These are phyloP conservation scores for Cercospora sesami DNA, from an alignment of 2,329 filamentous ascomycete species.

Conservation along the genomic window DNA sequence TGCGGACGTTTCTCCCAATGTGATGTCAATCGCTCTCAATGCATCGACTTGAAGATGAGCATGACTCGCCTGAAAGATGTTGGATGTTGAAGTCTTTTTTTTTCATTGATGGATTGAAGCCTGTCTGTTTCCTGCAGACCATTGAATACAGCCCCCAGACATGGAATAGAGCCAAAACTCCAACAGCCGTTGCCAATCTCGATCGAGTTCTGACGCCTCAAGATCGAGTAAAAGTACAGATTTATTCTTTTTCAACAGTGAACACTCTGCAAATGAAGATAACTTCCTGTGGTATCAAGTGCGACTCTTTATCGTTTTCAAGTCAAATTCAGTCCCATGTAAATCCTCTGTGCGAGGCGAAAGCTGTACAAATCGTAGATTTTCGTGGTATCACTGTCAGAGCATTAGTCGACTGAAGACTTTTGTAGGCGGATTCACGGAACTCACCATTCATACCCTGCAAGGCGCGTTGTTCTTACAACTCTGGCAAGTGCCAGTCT, in stretches of 20 bases:
- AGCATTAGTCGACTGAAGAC: background rate
- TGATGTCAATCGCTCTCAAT: background rate
- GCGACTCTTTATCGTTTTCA: background rate
- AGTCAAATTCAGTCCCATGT: background rate
- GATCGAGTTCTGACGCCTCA: background rate
- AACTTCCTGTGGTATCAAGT: background rate
- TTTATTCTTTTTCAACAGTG: background rate
- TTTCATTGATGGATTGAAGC: background rate
- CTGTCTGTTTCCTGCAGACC: constrained; percentile 1
- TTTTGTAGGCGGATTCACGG: background rate
- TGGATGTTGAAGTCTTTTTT: background rate
- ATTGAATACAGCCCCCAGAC: background rate
- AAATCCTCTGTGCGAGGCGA: background rate
- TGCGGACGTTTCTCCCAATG: background rate
- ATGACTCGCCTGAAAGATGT: background rate
- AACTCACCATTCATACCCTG: constrained; percentile 17
- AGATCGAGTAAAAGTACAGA: background rate
- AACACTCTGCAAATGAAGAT: background rate
- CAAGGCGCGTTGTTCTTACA: constrained; percentile 20
- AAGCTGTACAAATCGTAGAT: background rate
- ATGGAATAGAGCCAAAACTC: background rate
- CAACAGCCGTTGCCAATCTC: background rate
- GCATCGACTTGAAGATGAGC: background rate
- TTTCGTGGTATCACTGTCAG: background rate
- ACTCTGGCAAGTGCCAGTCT: constrained; percentile 21